These are phyloP conservation scores for Tinospora cordifolia DNA, from an alignment of 164 flowering plant genomes.

Conservation along the genomic window DNA sequence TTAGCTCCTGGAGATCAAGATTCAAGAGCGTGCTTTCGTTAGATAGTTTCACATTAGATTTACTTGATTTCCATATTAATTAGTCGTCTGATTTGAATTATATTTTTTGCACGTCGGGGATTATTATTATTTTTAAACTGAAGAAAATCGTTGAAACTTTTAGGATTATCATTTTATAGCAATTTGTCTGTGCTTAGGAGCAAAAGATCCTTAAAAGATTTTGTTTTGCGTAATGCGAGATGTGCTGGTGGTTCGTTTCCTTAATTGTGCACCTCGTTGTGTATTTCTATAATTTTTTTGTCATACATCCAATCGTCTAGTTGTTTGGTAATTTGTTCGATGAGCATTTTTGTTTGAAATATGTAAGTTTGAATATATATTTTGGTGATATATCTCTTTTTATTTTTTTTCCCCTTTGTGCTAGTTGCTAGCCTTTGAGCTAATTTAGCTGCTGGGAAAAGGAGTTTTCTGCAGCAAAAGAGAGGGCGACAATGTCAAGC, in stretches of 20 bases:
- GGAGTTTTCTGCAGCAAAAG: slow-evolving; percentile 2
- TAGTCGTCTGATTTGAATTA: too few species aligned
- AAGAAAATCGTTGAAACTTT: too few species aligned
- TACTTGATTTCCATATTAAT: too few species aligned
- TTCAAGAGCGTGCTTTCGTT: too few species aligned
- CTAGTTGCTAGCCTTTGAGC: not conserved
- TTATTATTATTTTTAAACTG: too few species aligned
- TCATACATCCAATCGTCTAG: not conserved
- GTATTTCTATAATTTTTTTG: not conserved
- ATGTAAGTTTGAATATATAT: not conserved
- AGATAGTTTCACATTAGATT: too few species aligned
- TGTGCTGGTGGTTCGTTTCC: not conserved
- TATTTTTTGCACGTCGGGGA: too few species aligned
- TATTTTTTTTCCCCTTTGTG: not conserved
- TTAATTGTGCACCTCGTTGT: not conserved
- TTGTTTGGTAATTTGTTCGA: not conserved
- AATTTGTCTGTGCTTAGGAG: too few species aligned
- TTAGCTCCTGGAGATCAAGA: too few species aligned
- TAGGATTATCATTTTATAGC: too few species aligned
- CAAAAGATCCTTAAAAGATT: not conserved
- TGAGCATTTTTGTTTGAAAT: not conserved
- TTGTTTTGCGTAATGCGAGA: not conserved
- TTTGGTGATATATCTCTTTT: not conserved
- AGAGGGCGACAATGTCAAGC: slow-evolving; percentile 40
- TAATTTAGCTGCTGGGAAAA: not conserved